Percentiles rank a stretch among this genome's conserved stretches.
phyloP scores from a whole-genome alignment of 352 stramenopile genomes.

The Aphanomyces stellatus region DNA sequence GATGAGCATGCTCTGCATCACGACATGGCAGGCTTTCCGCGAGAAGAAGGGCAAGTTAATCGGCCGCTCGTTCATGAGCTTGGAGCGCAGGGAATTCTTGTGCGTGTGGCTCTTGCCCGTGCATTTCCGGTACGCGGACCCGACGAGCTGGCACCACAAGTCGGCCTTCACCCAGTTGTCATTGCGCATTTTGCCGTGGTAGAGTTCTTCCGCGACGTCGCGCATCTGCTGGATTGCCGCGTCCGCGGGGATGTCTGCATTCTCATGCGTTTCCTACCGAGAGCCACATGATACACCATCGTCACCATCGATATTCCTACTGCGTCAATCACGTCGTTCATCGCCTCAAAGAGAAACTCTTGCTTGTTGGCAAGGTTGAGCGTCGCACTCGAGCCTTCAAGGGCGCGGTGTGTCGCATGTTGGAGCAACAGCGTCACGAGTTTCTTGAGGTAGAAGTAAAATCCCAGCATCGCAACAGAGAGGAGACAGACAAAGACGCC shows the following conservation, averaged over 20 bases:
- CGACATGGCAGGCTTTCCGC: slow-evolving; percentile 52
- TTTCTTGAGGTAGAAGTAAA: slow-evolving; percentile 1
- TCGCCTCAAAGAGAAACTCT: slow-evolving; percentile 10
- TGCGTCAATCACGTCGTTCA: slow-evolving; percentile 8
- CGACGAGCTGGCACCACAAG: neutral
- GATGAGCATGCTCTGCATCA: slow-evolving; percentile 49
- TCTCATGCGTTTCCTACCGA: neutral
- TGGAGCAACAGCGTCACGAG: neutral
- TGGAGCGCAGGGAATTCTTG: neutral
- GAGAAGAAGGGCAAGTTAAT: slow-evolving; percentile 42
- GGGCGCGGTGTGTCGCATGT: neutral
- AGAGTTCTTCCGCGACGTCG: slow-evolving; percentile 3
- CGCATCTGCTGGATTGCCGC: slow-evolving; percentile 3
- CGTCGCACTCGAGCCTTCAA: neutral
- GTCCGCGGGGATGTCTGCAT: neutral
- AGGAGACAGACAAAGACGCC: slow-evolving; percentile 5
- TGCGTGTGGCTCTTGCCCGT: neutral
- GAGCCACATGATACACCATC: neutral
- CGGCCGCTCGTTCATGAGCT: slow-evolving; percentile 16
- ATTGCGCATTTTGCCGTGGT: neutral
- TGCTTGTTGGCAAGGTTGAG: neutral
- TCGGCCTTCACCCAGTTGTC: slow-evolving; percentile 1
- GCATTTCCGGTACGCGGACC: neutral
- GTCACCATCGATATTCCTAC: neutral
- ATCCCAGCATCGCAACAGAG: slow-evolving; percentile 1